Conservation (phyloP, 192 early-diverging fungal species). For the Podila epicladia region DNA sequence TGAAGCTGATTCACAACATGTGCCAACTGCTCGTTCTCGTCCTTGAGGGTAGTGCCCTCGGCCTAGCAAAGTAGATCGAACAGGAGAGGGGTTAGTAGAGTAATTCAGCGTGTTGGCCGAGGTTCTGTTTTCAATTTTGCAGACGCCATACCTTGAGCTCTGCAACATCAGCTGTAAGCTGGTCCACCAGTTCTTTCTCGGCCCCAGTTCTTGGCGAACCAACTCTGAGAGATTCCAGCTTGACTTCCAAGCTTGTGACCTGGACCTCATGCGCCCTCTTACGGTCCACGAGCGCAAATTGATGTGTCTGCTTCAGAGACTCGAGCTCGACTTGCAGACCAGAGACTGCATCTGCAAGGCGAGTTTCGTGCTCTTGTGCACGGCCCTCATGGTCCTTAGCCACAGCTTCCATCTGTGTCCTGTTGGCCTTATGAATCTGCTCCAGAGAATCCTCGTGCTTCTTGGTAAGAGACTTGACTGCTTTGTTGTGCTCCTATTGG, state of each 20-base stretch:
- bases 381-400: not conserved
- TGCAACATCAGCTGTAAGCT: slow-evolving; percentile 35
- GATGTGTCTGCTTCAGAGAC: not conserved
- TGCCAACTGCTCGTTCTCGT: slow-evolving; percentile 22
- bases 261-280: not conserved
- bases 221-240: not conserved
- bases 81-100: not conserved
- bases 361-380: not conserved
- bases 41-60: slow-evolving; percentile 7
- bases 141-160: slow-evolving; percentile 47
- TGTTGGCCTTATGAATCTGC: not conserved
- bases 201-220: not conserved
- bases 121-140: not conserved
- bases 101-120: not conserved
- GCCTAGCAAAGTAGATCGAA: slow-evolving; percentile 6
- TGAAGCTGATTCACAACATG: slow-evolving; percentile 12
- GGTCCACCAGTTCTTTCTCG: not conserved
- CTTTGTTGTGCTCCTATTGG: not conserved
- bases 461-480: not conserved
- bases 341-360: not conserved
- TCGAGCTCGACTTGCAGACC: not conserved
- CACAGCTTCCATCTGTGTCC: not conserved
- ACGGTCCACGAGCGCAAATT: not conserved
- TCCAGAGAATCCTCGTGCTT: not conserved
- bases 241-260: not conserved